A percentile compares a stretch with the other conserved stretches of the same genome.
phyloP scores from a whole-genome alignment of 306 rosid genomes.

The Ammopiptanthus mongolicus region DNA sequence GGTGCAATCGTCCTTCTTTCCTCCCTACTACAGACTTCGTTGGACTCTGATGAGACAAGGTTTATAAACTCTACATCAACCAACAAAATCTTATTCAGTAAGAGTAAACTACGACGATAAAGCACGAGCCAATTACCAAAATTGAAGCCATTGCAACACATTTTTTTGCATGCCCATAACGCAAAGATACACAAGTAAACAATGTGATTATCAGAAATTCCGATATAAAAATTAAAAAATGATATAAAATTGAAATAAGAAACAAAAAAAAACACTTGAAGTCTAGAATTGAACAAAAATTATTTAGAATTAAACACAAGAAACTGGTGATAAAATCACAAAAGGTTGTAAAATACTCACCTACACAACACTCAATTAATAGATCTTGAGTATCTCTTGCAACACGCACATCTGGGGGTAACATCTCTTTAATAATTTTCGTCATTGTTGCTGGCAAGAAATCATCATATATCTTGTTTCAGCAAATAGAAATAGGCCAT shows the following conservation, averaged over 20 bases:
- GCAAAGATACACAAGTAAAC: background rate
- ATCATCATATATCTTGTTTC: background rate
- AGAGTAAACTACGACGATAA: background rate
- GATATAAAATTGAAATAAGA: too few relatives aligned
- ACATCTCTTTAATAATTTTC: constrained; percentile 87
- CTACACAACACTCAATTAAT: constrained; percentile 89
- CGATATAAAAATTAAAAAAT: background rate
- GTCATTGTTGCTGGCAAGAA: constrained; percentile 82
- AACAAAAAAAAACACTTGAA: too few relatives aligned
- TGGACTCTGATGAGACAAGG: constrained; percentile 83
- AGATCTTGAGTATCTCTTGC: constrained; percentile 95
- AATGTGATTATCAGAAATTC: background rate
- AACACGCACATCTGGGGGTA: constrained; percentile 90
- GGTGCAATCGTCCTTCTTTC: constrained; percentile 96
- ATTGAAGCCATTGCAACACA: too few relatives aligned
- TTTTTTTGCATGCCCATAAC: background rate
- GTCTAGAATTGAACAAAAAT: too few relatives aligned
- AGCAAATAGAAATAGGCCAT: background rate
- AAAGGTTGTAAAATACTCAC: constrained; percentile 34
- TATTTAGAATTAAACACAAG: background rate
- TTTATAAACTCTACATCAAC: constrained; percentile 81
- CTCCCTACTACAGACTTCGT: constrained; percentile 86
- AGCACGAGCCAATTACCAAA: background rate
- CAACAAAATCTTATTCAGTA: constrained; percentile 17
- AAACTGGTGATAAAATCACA: background rate